A percentile compares a stretch with the other conserved stretches of the same genome.
Evolutionary conservation across 2,329 filamentous ascomycete species (phyloP).

Genomic region (Apiospora rasikravindrae): DNA sequence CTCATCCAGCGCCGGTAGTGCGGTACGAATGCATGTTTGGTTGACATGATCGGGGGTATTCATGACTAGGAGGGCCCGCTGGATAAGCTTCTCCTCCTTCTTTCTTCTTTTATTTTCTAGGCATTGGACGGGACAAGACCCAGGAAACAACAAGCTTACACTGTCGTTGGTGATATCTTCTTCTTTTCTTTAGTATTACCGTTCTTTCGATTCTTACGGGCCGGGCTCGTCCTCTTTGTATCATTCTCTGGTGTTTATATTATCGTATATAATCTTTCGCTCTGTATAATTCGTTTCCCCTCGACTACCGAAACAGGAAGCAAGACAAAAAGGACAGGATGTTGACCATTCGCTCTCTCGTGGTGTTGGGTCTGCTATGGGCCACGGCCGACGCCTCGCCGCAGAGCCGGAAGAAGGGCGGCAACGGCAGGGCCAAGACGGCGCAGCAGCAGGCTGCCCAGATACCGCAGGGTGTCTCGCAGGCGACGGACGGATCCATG

Average conservation of each 20-base stretch:
- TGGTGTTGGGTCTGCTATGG: slow-evolving; percentile 30
- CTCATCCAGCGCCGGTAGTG: background rate
- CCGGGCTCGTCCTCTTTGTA: background rate
- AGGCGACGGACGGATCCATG: slow-evolving; percentile 58
- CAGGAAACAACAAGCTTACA: background rate
- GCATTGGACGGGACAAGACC: background rate
- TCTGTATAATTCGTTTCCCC: background rate
- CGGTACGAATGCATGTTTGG: background rate
- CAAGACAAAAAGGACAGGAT: slow-evolving; percentile 27
- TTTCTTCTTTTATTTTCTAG: background rate
- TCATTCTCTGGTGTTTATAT: background rate
- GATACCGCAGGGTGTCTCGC: slow-evolving; percentile 44
- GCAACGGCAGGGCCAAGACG: slow-evolving; percentile 28
- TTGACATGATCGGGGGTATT: background rate
- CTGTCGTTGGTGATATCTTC: slow-evolving; percentile 11
- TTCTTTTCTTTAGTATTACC: background rate
- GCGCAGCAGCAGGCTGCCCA: slow-evolving; percentile 34
- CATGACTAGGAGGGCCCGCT: background rate
- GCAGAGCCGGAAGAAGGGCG: slow-evolving; percentile 25
- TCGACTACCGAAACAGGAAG: slow-evolving; percentile 1
- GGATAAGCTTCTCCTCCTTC: background rate
- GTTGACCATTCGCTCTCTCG: slow-evolving; percentile 35
- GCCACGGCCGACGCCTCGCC: slow-evolving; percentile 32
- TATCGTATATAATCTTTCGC: background rate
- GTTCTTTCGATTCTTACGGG: slow-evolving; percentile 9